Base-by-base conservation (phyloP, 2,329 filamentous ascomycete species). In the Trichoderma koningii region DNA sequence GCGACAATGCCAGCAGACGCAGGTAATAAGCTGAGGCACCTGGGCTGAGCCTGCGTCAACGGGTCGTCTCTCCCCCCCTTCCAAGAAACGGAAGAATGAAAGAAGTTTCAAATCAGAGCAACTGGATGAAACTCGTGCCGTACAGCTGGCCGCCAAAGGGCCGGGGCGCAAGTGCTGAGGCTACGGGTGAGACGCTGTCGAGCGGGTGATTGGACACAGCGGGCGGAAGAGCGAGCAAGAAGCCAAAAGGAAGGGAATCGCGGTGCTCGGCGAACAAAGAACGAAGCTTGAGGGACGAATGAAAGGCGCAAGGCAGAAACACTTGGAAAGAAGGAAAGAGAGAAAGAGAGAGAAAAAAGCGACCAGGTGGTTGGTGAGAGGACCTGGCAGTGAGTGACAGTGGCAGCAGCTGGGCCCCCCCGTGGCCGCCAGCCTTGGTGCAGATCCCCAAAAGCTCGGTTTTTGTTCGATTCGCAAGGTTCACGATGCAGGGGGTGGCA, bases 401-500 rank as follows among this genome's bases (percentile, higher is more conserved):
- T 38, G 34, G 34, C 34, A 38, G 34, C 45, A 55, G 34, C 52
- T 42, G 52, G 45, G 21, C n/a, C 44, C 45, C 56, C 45, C 30
- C 23, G 55, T 57, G 34, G 56, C 34, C 56, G 45, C 56, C 56
- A 60, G 56, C 56, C 56, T 60, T 51, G 56, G 41, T 60, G 44
- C 52, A 59, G 51, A 47, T 51, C 41, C 41, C 34, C 44, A 47
- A 45, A 61, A 30, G 30, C 47, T 38, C 34, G 34, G 3, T 38
- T 38, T 30, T 38, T 38, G 34, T 14, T 38, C 60, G 53, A 63
- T 50, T 52, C 53, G 53, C 53, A 50, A 59, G 63, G 63, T 62
- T 65, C 63, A 65, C 56, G 63, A 65, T 65, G 63, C 63, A 65
- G 63, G 55, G 63, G 63, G 63, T 52, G 63, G 48, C 30, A 55